These are phyloP conservation scores for Claviceps sorghi DNA, from an alignment of 2,329 filamentous ascomycete species.

Conservation along the genomic window DNA sequence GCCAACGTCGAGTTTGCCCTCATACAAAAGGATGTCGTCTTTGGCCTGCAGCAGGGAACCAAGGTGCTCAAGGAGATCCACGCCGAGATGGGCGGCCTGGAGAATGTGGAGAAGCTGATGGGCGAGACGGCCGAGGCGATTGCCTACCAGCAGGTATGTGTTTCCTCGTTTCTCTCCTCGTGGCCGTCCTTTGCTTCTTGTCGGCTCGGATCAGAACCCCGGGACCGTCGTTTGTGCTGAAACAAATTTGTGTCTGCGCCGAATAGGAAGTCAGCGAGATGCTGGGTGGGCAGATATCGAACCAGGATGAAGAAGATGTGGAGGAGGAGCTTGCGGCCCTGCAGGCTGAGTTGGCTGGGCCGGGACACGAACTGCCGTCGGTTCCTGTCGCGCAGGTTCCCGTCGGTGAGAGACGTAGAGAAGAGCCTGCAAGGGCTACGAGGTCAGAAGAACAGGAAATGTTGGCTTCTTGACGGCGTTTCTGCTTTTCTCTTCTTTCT, in stretches of 20 bases:
- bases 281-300: conserved; percentile 75
- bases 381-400: conserved; percentile 22
- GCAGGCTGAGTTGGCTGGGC: conserved; percentile 31
- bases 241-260: neutral
- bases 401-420: neutral
- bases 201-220: too few relatives aligned
- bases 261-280: conserved; percentile 79
- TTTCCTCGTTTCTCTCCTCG: neutral
- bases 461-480: conserved; percentile 19
- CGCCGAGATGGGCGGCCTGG: conserved; percentile 87
- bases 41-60: conserved; percentile 83
- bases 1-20: conserved; percentile 86
- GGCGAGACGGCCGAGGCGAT: conserved; percentile 81
- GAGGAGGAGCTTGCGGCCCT: conserved; percentile 85
- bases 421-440: neutral
- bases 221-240: too few relatives aligned
- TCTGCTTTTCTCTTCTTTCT: neutral
- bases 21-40: conserved; percentile 92
- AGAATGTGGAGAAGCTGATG: conserved; percentile 89
- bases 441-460: conserved; percentile 23
- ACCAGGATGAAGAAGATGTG: conserved; percentile 93
- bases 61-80: conserved; percentile 82
- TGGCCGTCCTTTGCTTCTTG: neutral
- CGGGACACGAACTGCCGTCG: conserved; percentile 14
- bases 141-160: conserved; percentile 69